Evolutionary conservation across 2,329 filamentous ascomycete genomes (phyloP), one percentile per base, ranked within the genome.

Genomic region (Aaosphaeria arxii): DNA sequence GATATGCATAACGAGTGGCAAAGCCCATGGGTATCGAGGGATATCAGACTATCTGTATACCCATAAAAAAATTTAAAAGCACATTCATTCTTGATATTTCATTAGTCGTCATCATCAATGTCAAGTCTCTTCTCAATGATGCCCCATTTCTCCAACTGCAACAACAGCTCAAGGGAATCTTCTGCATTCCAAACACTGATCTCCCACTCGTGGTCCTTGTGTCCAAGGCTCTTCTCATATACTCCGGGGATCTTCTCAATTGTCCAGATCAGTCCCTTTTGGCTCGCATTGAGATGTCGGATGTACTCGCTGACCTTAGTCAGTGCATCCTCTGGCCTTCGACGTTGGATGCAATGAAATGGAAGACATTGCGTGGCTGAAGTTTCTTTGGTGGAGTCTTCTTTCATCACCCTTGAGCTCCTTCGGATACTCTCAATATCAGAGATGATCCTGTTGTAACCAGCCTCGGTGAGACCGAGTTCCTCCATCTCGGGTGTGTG

Each of bases 401-500:
- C 17, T 24, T 24, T 24, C 7, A 11, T 9, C 11, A 9, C 17
- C 9, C 39, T 41, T 31, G 41, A 32, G 7, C 46, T 40, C 3
- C 45, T 42, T 24, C 54, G 54, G 6, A 62, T 54, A 11, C 42
- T 41, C 30, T 58, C 56, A 28, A 64, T 58, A 6, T 52, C 40
- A 11, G 46, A 40, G 30, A 62, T 41, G 30, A 57, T 56, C 2
- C 45, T 41, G 7, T 52, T 38, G 35, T 61, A 62, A 4, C 35
- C 33, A 7, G 49, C 48, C 28, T 44, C 46, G 32, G 50, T 53
- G 5, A 64, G 53, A 4, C 61, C 59, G 7, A 64, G 48, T 7
- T 53, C 51, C 1, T 51, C 48, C 58, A 62, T 60, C 44, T 64
- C 59, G 11, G 55, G 57, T 5, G 52, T 64, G 38, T 61, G 57